Base-by-base conservation (phyloP, 169 alveolate genomes). In the Haemoproteus tartakovskyi region DNA sequence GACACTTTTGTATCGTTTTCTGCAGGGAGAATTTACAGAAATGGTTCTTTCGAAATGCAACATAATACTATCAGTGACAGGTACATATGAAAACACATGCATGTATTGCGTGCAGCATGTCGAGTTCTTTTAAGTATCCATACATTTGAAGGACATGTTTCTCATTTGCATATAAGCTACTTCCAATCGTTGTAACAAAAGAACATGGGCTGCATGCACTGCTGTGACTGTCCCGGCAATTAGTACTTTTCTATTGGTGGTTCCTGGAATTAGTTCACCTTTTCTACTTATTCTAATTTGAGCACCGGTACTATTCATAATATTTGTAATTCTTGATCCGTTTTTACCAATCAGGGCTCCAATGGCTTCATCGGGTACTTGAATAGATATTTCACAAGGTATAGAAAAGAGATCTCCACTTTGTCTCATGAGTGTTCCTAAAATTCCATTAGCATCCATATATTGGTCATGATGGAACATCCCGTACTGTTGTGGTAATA, bases 271-370 rank as follows among this genome's bases (percentile, higher is more conserved):
- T 41, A 61, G 27, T 29, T 60, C 79, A 11, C 79, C 85, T 43
- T 78, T 78, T 78, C 70, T 47, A 47, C 79, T 60, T 78, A 78
- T 78, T 56, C 57, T 78, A 5, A 78, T 78, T 38, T 78, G 79
- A 0, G 85, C 79, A 27, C 85, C 85, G 54, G 85, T 78, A 57
- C 79, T 61, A 59, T 61, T 61, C 79, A 78, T 78, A 43, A 78
- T 61, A 40, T 78, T 60, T 9, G 79, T 48, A 40, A 78, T 57
- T 78, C 79, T 48, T 2, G 70, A 14, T 14, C 85, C 85, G 18
- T 78, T 78, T 36, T 60, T 60, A 3, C 85, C 85, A 0, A 78
- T 78, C 33, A 78, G 79, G 4, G 79, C 40, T 40, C 85, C 79
- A 36, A 78, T 61, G 41, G 50, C 33, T 6, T 60, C 79, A n/a